Conservation (phyloP, 306 rosid genomes). For the Acacia acuminata region DNA sequence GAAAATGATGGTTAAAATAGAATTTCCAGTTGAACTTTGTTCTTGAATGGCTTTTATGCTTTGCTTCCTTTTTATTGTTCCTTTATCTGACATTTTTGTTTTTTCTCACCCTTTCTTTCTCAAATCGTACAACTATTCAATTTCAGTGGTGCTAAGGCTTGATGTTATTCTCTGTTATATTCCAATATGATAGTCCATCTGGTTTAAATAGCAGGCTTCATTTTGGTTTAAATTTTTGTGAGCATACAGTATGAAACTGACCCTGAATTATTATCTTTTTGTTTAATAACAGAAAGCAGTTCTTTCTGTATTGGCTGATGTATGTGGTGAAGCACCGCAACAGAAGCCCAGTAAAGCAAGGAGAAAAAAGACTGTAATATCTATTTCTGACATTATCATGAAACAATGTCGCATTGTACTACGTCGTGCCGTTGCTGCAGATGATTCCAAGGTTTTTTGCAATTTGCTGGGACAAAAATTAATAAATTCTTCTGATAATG, state of each 20-base stretch:
- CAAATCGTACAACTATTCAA: too few relatives aligned
- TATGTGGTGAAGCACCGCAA: conserved; percentile 51
- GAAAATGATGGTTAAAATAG: not conserved
- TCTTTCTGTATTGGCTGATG: conserved; percentile 74
- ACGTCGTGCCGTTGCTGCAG: conserved; percentile 86
- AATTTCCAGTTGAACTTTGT: not conserved
- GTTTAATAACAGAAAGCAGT: conserved; percentile 89
- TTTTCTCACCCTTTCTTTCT: not conserved
- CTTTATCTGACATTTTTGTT: not conserved
- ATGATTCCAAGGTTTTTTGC: conserved; percentile 87
- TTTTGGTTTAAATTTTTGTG: conserved; percentile 17
- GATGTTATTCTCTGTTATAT: conserved; percentile 20
- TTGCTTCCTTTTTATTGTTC: not conserved
- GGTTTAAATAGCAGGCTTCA: conserved; percentile 17
- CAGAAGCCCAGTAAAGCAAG: conserved; percentile 60
- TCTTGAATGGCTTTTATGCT: not conserved
- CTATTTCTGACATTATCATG: conserved; percentile 79
- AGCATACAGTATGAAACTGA: conserved; percentile 12
- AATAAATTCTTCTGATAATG: conserved; percentile 84
- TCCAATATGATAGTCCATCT: conserved; percentile 19
- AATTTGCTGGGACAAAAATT: conserved; percentile 93
- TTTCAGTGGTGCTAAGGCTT: not conserved
- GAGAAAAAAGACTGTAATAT: conserved; percentile 60
- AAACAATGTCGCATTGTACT: conserved; percentile 88
- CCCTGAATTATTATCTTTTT: conserved; percentile 40